Percentiles rank a stretch among this genome's conserved stretches.
Evolutionary conservation across 2,329 filamentous ascomycete species (phyloP).

Genomic region (Claviceps arundinis): DNA sequence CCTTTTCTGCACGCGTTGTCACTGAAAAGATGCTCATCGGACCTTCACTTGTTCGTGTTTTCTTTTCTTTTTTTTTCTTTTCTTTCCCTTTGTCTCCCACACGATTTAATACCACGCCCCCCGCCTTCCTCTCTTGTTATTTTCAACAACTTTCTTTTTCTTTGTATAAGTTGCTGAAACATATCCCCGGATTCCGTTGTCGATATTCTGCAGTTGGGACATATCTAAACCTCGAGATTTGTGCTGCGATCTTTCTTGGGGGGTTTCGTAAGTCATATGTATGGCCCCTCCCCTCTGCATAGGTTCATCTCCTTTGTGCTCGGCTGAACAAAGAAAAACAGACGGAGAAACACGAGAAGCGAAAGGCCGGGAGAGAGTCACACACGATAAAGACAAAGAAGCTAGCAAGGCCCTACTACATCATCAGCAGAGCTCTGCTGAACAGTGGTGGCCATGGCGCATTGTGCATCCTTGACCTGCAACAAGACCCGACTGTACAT

Average conservation of each 20-base stretch:
- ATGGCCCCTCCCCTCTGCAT: background rate
- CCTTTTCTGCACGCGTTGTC: background rate
- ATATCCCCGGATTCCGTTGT: too few species aligned
- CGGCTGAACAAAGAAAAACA: background rate
- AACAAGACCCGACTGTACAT: conserved; percentile 6
- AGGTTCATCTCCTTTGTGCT: background rate
- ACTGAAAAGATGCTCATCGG: background rate
- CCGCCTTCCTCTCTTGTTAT: too few species aligned
- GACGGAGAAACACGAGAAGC: background rate
- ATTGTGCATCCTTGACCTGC: background rate
- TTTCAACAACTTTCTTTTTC: too few species aligned
- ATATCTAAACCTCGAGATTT: too few species aligned
- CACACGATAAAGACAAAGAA: background rate
- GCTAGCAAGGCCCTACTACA: background rate
- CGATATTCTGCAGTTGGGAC: too few species aligned
- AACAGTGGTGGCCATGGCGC: background rate
- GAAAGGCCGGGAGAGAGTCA: background rate
- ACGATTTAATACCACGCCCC: too few species aligned
- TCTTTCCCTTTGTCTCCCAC: too few species aligned
- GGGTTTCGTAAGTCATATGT: background rate
- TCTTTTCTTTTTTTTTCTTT: background rate
- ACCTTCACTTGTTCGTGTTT: background rate
- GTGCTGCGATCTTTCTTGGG: too few species aligned
- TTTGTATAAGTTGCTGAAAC: too few species aligned
- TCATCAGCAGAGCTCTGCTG: background rate